These are phyloP conservation scores for Fusarium sp. DNA, from an alignment of 2,329 filamentous ascomycete genomes.

Conservation along the genomic window DNA sequence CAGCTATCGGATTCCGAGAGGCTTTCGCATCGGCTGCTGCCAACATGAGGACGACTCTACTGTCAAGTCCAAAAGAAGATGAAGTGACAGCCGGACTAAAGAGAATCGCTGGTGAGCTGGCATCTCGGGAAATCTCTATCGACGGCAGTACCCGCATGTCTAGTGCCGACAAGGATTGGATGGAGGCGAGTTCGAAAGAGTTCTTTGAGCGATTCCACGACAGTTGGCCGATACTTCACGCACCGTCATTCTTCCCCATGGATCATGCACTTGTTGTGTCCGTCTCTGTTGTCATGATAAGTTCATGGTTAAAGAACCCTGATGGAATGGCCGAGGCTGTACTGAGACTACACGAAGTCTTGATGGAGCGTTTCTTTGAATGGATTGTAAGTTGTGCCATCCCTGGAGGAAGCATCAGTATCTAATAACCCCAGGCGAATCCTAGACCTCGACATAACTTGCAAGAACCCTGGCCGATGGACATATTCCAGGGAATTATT, in stretches of 20 bases:
- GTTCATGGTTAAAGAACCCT: conserved; percentile 51
- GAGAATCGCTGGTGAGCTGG: conserved; percentile 16
- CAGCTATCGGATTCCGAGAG: background rate
- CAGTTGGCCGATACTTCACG: conserved; percentile 56
- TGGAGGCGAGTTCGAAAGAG: conserved; percentile 33
- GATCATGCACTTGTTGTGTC: conserved; percentile 43
- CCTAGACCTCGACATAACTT: conserved; percentile 20
- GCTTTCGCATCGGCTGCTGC: background rate
- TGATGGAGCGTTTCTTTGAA: conserved; percentile 48
- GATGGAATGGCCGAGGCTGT: conserved; percentile 42
- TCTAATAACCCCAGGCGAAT: conserved; percentile 27
- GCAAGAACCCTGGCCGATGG: conserved; percentile 44
- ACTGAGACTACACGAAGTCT: conserved; percentile 46
- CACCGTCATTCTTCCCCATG: conserved; percentile 49
- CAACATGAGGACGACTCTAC: conserved; percentile 3
- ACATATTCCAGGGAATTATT: conserved; percentile 51
- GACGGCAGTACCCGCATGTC: conserved; percentile 14
- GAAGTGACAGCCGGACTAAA: conserved; percentile 17
- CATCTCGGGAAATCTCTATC: conserved; percentile 15
- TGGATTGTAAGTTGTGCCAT: conserved; percentile 41
- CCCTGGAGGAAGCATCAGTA: background rate
- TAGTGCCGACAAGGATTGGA: conserved; percentile 27
- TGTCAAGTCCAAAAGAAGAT: conserved; percentile 7
- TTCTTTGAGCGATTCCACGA: conserved; percentile 57
- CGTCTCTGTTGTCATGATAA: conserved; percentile 53